These are phyloP conservation scores for Rheum nobile DNA, from an alignment of 148 eudicot species.

Conservation along the genomic window DNA sequence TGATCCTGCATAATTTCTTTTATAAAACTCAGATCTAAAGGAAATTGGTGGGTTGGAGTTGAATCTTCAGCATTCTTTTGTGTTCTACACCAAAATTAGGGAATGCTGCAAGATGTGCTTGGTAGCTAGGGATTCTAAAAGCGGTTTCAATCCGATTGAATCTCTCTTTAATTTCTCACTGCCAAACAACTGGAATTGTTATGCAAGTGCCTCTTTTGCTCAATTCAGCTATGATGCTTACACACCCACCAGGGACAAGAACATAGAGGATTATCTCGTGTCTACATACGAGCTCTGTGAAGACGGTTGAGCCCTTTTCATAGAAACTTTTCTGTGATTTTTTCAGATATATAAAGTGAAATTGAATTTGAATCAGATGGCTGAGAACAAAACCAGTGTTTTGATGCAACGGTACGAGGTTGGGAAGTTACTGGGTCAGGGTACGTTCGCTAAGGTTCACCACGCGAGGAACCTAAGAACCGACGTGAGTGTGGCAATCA, in stretches of 20 bases:
- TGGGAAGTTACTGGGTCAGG: conserved; percentile 38
- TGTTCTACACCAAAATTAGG: conserved; percentile 16
- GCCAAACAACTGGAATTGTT: neutral
- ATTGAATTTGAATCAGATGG: neutral
- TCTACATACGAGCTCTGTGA: conserved; percentile 45
- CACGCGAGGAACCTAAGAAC: conserved; percentile 31
- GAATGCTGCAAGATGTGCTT: conserved; percentile 85
- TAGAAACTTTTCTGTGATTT: neutral
- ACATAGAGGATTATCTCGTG: conserved; percentile 18
- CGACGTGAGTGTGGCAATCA: conserved; percentile 31
- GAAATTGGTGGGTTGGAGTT: neutral
- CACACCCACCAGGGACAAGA: conserved; percentile 24
- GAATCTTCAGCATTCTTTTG: neutral
- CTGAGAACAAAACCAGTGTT: conserved; percentile 17
- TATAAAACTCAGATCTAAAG: neutral
- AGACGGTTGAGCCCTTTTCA: conserved; percentile 47
- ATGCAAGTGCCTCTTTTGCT: neutral
- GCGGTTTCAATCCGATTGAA: conserved; percentile 12
- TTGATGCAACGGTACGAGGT: conserved; percentile 31
- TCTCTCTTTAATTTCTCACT: conserved; percentile 24
- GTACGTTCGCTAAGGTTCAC: conserved; percentile 50
- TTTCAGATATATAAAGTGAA: neutral
- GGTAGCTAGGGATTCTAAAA: conserved; percentile 22
- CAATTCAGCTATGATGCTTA: conserved; percentile 14
- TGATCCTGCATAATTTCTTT: neutral